Evolutionary conservation across 352 stramenopile species (phyloP), one percentile per base, ranked within the genome.

Genomic region (Globisporangium acanthophoron): DNA sequence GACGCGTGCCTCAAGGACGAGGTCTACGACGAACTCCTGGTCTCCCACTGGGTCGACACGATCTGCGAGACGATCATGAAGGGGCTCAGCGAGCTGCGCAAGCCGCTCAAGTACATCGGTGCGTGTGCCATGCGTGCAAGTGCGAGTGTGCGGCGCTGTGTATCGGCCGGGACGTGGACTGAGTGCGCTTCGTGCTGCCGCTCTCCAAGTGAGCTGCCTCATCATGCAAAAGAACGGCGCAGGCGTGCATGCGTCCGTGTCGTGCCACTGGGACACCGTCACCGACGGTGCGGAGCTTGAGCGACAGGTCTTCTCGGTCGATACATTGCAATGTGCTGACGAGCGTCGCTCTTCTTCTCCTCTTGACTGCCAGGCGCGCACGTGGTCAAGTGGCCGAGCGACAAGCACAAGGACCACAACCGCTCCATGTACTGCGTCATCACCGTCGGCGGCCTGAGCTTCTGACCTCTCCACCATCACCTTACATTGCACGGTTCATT

Each of bases 161-260:
- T 27, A 27, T 27, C 24, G 24, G 1, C 1, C 24, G 24, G 1
- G 24, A 27, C 1, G 24, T 27, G 24, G 24, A 27, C 24, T 27
- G 24, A 27, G 24, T 27, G 24, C 24, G 24, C 24, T 27, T 27
- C 24, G 24, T 27, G 24, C 24, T 27, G 24, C 24, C 24, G 24
- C 24, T 27, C 24, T 27, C 24, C 24, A 1, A 80, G 87, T 97
- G 44, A 96, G 87, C 56, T 96, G 83, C 54, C 65, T 94, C 8
- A 94, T 97, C 66, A 96, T 97, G 81, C 91, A 97, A 67, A 97
- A 97, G 68, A 97, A 97, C 63, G 91, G 91, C 50, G 90, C 91
- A 3, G 91, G 91, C 18, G 72, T 97, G 12, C 90, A 97, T 60
- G 73, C 87, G 9, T 76, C 85, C 12, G 81, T 97, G 49, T 96